Evolutionary conservation across 2,329 filamentous ascomycete species (phyloP).

Genomic region (Albifimbria verrucaria): DNA sequence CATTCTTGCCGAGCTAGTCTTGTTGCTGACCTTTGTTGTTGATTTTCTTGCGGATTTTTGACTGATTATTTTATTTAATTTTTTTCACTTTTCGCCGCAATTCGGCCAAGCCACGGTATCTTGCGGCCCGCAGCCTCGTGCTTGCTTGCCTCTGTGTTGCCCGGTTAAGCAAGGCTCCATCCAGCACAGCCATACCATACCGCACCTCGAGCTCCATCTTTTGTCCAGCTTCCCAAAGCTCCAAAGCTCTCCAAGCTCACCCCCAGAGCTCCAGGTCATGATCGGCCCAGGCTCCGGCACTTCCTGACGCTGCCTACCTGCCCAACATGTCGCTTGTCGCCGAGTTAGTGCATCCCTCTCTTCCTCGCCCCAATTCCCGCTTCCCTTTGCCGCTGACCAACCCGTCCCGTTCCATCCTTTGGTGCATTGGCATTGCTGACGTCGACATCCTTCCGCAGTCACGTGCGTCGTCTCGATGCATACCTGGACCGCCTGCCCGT

Average conservation of each 20-base stretch:
- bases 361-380: too few species aligned
- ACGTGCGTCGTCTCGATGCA: slow-evolving; percentile 61
- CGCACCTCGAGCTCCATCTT: too few species aligned
- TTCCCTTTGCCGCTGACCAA: slow-evolving; percentile 1
- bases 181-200: too few species aligned
- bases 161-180: not conserved
- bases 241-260: not conserved
- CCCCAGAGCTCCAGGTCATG: not conserved
- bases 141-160: not conserved
- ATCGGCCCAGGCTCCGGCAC: slow-evolving; percentile 8
- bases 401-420: too few species aligned
- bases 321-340: slow-evolving; percentile 24
- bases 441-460: slow-evolving; percentile 35
- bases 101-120: not conserved
- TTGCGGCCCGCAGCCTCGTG: not conserved
- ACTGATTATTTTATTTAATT: too few species aligned
- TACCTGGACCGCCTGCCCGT: slow-evolving; percentile 60
- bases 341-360: slow-evolving; percentile 20
- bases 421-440: not conserved
- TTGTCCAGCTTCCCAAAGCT: not conserved
- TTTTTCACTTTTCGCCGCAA: not conserved
- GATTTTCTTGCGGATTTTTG: too few species aligned
- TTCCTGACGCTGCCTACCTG: not conserved
- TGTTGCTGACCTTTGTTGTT: not conserved
- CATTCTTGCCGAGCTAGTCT: too few species aligned